phyloP scores from a whole-genome alignment of 768 basidiomycete genomes.

The Xerocomellus amylosporus region DNA sequence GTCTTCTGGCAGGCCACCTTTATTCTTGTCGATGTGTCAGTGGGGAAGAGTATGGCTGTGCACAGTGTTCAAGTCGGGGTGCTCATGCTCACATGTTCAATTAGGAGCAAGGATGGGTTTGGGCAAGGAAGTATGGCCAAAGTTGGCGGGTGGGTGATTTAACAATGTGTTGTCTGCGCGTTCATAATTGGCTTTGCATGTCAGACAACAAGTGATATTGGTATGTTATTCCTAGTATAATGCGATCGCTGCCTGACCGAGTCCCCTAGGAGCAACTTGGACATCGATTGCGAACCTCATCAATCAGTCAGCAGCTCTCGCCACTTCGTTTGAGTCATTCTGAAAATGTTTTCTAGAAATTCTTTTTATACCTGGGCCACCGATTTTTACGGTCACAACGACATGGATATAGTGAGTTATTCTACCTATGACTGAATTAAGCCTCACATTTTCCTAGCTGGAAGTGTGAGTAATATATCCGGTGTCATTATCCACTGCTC shows the following conservation, averaged over 20 bases:
- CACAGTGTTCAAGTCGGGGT: too few species aligned
- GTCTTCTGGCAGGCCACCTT: slow-evolving; percentile 48
- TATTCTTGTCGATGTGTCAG: slow-evolving; percentile 61
- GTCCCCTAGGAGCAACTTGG: slow-evolving; percentile 45
- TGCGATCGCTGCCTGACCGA: not conserved
- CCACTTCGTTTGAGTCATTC: not conserved
- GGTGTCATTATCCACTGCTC: not conserved
- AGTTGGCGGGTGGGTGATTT: slow-evolving; percentile 56
- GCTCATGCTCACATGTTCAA: slow-evolving; percentile 1
- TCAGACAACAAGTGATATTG: slow-evolving; percentile 52
- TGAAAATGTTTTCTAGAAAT: slow-evolving; percentile 41
- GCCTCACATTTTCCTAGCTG: slow-evolving; percentile 35
- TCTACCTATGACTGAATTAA: slow-evolving; percentile 2
- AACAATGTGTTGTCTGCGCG: not conserved
- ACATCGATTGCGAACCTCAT: slow-evolving; percentile 49
- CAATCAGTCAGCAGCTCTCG: slow-evolving; percentile 40
- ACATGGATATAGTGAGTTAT: slow-evolving; percentile 59
- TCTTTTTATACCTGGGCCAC: slow-evolving; percentile 61
- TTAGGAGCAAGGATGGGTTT: slow-evolving; percentile 62
- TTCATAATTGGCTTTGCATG: slow-evolving; percentile 3
- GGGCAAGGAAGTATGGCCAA: slow-evolving; percentile 59
- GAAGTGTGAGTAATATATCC: slow-evolving; percentile 44
- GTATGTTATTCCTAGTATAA: slow-evolving; percentile 20
- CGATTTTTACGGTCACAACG: slow-evolving; percentile 67
- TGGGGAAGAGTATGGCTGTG: slow-evolving; percentile 56